Conservation (phyloP, 2,329 filamentous ascomycete genomes). For the Remersonia thermophila region DNA sequence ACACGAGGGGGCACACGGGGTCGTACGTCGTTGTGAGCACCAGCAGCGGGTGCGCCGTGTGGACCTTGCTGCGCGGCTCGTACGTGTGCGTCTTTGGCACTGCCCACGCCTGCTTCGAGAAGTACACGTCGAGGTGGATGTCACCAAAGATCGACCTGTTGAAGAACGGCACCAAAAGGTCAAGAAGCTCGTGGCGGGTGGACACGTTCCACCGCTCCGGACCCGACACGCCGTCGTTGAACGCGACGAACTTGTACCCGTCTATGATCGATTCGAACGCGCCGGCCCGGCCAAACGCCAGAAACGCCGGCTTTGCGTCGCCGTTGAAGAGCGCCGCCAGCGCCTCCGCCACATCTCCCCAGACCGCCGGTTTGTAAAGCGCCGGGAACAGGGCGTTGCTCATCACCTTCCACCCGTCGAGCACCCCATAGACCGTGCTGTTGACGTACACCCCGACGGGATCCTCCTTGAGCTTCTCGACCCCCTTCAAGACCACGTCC, state of each 20-base stretch:
- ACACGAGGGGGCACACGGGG: conserved; percentile 39
- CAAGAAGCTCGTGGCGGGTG: conserved; percentile 21
- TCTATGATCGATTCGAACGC: conserved; percentile 15
- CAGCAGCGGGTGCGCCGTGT: conserved; percentile 38
- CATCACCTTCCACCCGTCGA: conserved; percentile 27
- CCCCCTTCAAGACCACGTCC: conserved; percentile 22
- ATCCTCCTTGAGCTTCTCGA: conserved; percentile 24
- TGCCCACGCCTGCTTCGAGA: conserved; percentile 21
- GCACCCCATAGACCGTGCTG: conserved; percentile 25
- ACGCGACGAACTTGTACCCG: conserved; percentile 18
- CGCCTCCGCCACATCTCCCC: conserved; percentile 24
- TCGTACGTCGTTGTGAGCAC: conserved; percentile 44
- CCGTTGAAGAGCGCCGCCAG: conserved; percentile 26
- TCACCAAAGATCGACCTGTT: conserved; percentile 22
- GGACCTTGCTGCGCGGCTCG: conserved; percentile 19
- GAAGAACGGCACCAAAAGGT: conserved; percentile 23
- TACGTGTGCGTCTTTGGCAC: conserved; percentile 21
- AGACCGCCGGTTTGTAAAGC: conserved; percentile 26
- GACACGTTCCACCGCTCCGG: conserved; percentile 24
- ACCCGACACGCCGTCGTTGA: conserved; percentile 23
- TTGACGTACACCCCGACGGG: conserved; percentile 33
- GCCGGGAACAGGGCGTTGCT: conserved; percentile 26
- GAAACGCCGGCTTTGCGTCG: conserved; percentile 27
- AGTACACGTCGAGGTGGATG: conserved; percentile 18
- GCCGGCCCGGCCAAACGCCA: conserved; percentile 21